Evolutionary conservation across 768 basidiomycete species (phyloP), one percentile per base, ranked within the genome.

Genomic region (Lactarius indigo): DNA sequence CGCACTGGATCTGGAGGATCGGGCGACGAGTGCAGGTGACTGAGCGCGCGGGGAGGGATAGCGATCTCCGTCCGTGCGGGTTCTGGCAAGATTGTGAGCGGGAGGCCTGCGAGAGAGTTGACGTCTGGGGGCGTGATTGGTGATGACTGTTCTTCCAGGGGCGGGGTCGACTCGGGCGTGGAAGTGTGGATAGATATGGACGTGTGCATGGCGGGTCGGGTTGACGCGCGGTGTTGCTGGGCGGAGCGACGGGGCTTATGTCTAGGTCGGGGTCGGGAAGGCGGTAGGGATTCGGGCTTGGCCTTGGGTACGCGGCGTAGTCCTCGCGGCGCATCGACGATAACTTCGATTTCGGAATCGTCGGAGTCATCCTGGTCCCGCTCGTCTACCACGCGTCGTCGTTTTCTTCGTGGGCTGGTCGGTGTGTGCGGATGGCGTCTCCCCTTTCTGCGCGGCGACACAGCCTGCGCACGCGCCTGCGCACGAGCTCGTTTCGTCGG

Each of bases 41-140:
- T 67, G 1, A 63, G 61, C 13, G 61, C 66, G 8, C 66, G 66
- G 0, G 47, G 8, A 23, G 61, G 50, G 52, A 59, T 63, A 23
- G 55, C 58, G 17, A 64, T 59, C 13, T 55, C 61, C 8, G 31
- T 1, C 31, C 30, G 37, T 44, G 62, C 23, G 1, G 61, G 62
- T 9, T 47, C 47, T 0, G 66, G 66, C 1, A 67, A 52, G 20
- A 67, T 67, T 2, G 13, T 58, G 31, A 63, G 41, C 7, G 61
- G 61, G 5, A 59, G 66, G 31, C 47, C 57, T 8, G 30, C 35
- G 28, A 63, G 57, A 3, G 56, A 18, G 57, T 63, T 35, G 18
- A 31, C 57, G 15, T 58, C 39, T 5, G 28, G 30, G 3, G 66
- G 35, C 23, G 61, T 18, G 37, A 9, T 30, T 8, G 60, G 17